Conservation (phyloP, 176 grass and related monocot species). For the Otatea glauca region DNA sequence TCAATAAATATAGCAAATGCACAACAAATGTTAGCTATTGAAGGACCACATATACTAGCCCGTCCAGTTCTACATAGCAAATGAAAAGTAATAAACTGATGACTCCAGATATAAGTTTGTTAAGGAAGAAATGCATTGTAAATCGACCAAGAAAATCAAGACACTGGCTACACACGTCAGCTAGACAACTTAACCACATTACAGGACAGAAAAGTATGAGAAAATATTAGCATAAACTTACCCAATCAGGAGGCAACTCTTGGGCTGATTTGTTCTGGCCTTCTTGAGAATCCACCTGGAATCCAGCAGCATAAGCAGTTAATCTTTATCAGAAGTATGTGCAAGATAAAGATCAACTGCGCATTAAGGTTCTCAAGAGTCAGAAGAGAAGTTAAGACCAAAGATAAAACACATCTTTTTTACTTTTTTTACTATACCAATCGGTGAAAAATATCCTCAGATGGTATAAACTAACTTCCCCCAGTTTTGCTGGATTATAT, state of each 20-base stretch:
- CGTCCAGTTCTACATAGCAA: conserved; percentile 5
- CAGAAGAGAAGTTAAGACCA: conserved; percentile 9
- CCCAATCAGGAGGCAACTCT: conserved; percentile 78
- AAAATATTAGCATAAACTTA: conserved; percentile 51
- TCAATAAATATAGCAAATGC: conserved; percentile 20
- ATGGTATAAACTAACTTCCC: not conserved
- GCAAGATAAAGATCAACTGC: conserved; percentile 28
- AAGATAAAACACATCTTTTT: not conserved
- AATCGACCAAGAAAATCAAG: conserved; percentile 26
- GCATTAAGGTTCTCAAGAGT: conserved; percentile 18
- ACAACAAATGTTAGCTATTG: not conserved
- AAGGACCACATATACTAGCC: not conserved
- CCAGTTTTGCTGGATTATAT: not conserved
- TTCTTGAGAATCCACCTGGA: conserved; percentile 61
- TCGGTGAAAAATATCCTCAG: not conserved
- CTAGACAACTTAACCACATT: conserved; percentile 21
- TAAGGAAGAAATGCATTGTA: conserved; percentile 23
- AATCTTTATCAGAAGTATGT: no score
- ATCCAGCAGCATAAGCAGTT: conserved; percentile 8
- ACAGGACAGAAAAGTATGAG: conserved; percentile 7
- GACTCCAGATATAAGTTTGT: not conserved
- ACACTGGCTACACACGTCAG: conserved; percentile 27
- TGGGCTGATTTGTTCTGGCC: conserved; percentile 33
- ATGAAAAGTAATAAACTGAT: conserved; percentile 15
- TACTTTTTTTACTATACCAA: not conserved